Conservation (phyloP, 2,329 filamentous ascomycete genomes). For the Penicillium oxalicum region DNA sequence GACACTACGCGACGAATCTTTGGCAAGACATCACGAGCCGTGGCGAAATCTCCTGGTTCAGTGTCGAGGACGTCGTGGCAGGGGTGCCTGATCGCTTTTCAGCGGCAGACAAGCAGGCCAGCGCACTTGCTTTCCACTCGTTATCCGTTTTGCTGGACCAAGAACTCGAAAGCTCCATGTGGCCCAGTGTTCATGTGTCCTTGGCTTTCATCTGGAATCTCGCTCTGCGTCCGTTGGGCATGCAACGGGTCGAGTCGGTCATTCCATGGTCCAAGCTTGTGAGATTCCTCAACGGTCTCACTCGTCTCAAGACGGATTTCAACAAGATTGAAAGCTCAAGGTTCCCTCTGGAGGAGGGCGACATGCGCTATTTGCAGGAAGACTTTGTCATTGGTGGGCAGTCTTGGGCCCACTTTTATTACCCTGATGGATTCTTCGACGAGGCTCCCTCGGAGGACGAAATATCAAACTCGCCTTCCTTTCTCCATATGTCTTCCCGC, state of each 20-base stretch:
- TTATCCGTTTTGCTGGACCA: constrained; percentile 42
- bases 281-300: constrained; percentile 50
- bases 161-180: constrained; percentile 47
- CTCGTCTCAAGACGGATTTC: constrained; percentile 34
- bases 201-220: constrained; percentile 48
- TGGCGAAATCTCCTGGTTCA: too few species aligned
- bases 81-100: constrained; percentile 5
- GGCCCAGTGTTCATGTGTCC: constrained; percentile 51
- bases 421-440: constrained; percentile 48
- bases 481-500: constrained; percentile 43
- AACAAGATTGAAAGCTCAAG: constrained; percentile 31
- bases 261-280: constrained; percentile 49
- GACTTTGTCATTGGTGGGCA: constrained; percentile 55
- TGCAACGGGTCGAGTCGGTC: constrained; percentile 37
- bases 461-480: constrained; percentile 47
- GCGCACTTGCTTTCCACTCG: constrained; percentile 38
- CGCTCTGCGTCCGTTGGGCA: constrained; percentile 32
- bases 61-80: too few species aligned
- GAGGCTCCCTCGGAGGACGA: constrained; percentile 49
- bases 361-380: constrained; percentile 49
- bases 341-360: constrained; percentile 42
- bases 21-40: too few species aligned
- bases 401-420: constrained; percentile 47
- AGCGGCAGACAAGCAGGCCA: constrained; percentile 34
- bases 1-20: constrained; percentile 15